Conservation (phyloP, 2,329 filamentous ascomycete species). For the Sclerotiophoma versabilis region DNA sequence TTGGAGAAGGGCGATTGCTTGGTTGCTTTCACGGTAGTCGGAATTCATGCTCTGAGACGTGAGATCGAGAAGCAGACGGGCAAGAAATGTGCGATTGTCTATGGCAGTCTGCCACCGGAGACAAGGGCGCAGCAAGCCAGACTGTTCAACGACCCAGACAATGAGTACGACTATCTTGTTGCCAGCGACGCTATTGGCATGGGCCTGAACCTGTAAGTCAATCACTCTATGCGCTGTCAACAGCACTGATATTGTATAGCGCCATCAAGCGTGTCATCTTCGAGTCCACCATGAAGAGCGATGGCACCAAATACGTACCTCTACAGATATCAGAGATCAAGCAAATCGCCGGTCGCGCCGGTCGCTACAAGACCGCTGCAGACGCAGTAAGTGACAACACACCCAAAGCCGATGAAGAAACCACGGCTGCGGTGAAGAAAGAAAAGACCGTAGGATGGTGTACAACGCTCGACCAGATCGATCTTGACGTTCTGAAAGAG, state of each 20-base stretch:
- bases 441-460: constrained; percentile 69
- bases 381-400: constrained; percentile 55
- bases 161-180: constrained; percentile 92
- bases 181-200: constrained; percentile 97
- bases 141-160: constrained; percentile 93
- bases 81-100: constrained; percentile 87
- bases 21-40: constrained; percentile 83
- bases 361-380: constrained; percentile 78
- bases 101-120: constrained; percentile 89
- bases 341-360: constrained; percentile 92
- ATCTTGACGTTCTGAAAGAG: constrained; percentile 67
- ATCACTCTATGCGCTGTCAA: neutral
- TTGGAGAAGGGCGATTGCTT: constrained; percentile 90
- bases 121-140: constrained; percentile 89
- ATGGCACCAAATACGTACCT: constrained; percentile 64
- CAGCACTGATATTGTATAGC: constrained; percentile 43
- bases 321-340: constrained; percentile 82
- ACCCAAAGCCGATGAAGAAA: constrained; percentile 4
- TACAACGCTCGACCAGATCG: constrained; percentile 75
- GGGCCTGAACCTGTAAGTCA: constrained; percentile 83
- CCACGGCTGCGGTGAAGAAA: constrained; percentile 8
- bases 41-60: constrained; percentile 79
- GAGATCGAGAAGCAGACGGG: constrained; percentile 79
- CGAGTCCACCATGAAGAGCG: constrained; percentile 76
- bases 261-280: constrained; percentile 90